Percentiles rank a stretch among this genome's conserved stretches.
Conservation (phyloP, 768 basidiomycete genomes). For the Mycena alexandri region DNA sequence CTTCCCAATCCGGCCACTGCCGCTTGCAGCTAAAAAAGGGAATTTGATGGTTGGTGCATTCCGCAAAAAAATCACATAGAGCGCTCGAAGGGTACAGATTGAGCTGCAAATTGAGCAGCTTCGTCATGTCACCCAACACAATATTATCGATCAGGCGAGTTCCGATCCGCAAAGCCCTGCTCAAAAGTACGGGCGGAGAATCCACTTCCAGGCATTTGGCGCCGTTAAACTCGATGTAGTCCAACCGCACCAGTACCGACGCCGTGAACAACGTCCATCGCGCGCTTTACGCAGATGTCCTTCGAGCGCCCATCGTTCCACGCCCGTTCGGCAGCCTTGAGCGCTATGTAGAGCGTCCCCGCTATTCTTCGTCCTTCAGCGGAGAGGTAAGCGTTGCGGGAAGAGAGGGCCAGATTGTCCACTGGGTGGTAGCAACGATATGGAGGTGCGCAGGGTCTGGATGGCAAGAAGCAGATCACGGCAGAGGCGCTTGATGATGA, state of each 20-base stretch:
- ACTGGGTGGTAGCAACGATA: constrained; percentile 83
- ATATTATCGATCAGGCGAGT: constrained; percentile 96
- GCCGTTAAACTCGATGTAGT: constrained; percentile 94
- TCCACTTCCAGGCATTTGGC: constrained; percentile 75
- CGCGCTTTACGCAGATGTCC: constrained; percentile 60
- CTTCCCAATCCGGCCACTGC: too few species aligned
- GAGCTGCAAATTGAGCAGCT: too few species aligned
- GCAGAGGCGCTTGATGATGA: constrained; percentile 83
- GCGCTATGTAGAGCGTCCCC: constrained; percentile 76
- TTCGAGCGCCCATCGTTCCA: constrained; percentile 70
- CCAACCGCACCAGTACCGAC: constrained; percentile 65
- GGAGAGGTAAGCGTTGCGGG: constrained; percentile 88
- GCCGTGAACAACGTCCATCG: constrained; percentile 55
- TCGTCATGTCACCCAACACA: constrained; percentile 68
- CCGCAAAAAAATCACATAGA: too few species aligned
- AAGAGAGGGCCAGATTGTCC: constrained; percentile 87
- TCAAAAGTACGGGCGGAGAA: constrained; percentile 70
- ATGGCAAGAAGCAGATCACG: constrained; percentile 84
- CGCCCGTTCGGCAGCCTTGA: constrained; percentile 65
- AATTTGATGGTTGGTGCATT: too few species aligned
- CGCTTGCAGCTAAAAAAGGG: too few species aligned
- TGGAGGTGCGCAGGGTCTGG: constrained; percentile 81
- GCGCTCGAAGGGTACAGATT: too few species aligned
- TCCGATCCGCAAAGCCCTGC: constrained; percentile 89
- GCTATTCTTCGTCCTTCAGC: constrained; percentile 73